Conservation (phyloP, 768 basidiomycete species). For the Chalciporus sphaerocephalus region DNA sequence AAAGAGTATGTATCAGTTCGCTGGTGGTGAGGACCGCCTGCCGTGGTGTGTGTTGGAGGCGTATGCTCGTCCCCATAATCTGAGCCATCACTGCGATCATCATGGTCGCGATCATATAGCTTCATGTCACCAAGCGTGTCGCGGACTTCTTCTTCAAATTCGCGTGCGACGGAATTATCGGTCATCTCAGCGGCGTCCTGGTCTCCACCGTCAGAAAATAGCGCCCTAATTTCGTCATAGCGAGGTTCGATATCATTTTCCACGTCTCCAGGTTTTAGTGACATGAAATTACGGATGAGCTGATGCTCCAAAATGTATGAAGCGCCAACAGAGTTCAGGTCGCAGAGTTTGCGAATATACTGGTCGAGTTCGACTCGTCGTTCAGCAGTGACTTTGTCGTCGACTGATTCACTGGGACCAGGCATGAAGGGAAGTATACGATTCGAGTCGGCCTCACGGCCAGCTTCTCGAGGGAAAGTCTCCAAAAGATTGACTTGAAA, state of each 20-base stretch:
- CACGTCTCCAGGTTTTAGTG: slow-evolving; percentile 82
- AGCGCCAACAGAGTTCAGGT: slow-evolving; percentile 59
- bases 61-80: slow-evolving; percentile 55
- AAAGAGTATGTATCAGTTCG: slow-evolving; percentile 50
- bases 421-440: slow-evolving; percentile 97
- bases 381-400: slow-evolving; percentile 76
- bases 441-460: slow-evolving; percentile 58
- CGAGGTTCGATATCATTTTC: slow-evolving; percentile 63
- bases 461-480: slow-evolving; percentile 87
- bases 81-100: slow-evolving; percentile 56
- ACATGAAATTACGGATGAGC: slow-evolving; percentile 78
- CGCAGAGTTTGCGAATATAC: slow-evolving; percentile 79
- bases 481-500: slow-evolving; percentile 90
- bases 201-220: slow-evolving; percentile 37
- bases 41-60: slow-evolving; percentile 33
- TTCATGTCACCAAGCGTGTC: slow-evolving; percentile 47
- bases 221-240: slow-evolving; percentile 52
- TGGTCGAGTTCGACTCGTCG: slow-evolving; percentile 82
- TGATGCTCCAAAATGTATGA: slow-evolving; percentile 78
- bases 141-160: slow-evolving; percentile 42
- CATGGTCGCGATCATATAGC: slow-evolving; percentile 43
- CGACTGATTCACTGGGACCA: slow-evolving; percentile 81
- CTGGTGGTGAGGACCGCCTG: slow-evolving; percentile 34
- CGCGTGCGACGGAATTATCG: slow-evolving; percentile 28
- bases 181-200: slow-evolving; percentile 34